These are phyloP conservation scores for Logfia minima DNA, from an alignment of 129 eudicot genomes.

Conservation along the genomic window DNA sequence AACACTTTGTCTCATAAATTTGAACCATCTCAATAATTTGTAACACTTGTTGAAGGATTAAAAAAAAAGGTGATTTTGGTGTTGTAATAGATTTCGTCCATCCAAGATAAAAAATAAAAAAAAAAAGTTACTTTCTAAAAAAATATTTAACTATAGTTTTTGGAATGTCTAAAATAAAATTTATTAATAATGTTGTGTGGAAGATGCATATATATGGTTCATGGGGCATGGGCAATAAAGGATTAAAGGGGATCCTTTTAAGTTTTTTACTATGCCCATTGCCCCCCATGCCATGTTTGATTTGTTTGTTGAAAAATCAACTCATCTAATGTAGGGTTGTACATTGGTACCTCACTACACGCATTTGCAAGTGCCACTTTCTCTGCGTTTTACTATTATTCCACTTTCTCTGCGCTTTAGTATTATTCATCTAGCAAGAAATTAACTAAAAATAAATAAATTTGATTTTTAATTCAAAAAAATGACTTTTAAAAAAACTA, in stretches of 20 bases:
- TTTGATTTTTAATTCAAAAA: no score
- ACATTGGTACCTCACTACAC: not conserved
- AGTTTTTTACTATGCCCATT: constrained; percentile 1
- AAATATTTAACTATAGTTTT: not conserved
- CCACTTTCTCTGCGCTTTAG: not conserved
- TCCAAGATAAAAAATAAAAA: no score
- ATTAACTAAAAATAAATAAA: no score
- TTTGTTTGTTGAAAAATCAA: not conserved
- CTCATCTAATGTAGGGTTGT: constrained; percentile 17
- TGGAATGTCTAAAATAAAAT: not conserved
- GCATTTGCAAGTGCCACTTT: not conserved
- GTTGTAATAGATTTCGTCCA: no score
- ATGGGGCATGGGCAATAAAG: constrained; percentile 41
- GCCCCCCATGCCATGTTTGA: constrained; percentile 1
- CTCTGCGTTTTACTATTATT: no score
- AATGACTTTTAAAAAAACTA: no score
- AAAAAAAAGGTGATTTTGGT: no score
- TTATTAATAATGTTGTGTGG: constrained; percentile 30
- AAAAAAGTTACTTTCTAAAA: not conserved
- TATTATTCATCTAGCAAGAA: not conserved
- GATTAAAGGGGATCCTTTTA: constrained; percentile 16
- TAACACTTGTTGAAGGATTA: no score
- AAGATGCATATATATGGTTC: constrained; percentile 20
- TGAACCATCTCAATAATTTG: no score
- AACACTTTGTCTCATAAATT: no score